Percentiles rank a stretch among this genome's conserved stretches.
These are phyloP conservation scores for Knoxia roxburghii DNA, from an alignment of 257 asterid genomes.

Conservation along the genomic window DNA sequence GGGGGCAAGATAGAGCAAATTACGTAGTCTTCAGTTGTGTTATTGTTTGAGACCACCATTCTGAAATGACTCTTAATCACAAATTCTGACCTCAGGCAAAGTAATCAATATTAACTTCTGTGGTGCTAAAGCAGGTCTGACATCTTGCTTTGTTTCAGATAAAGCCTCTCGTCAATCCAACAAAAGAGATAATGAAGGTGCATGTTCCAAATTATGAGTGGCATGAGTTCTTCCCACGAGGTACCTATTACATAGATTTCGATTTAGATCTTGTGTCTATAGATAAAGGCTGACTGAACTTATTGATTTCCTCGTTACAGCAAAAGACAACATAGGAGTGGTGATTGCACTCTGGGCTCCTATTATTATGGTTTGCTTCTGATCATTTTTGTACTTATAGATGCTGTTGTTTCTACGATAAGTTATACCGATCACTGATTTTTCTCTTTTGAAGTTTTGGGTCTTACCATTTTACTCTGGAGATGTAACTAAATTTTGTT, in stretches of 20 bases:
- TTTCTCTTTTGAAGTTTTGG: neutral
- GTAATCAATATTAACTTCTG: neutral
- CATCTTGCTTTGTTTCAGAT: constrained; percentile 49
- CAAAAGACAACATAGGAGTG: constrained; percentile 80
- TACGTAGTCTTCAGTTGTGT: neutral
- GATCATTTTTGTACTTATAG: constrained; percentile 12
- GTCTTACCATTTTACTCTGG: neutral
- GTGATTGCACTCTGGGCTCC: constrained; percentile 97
- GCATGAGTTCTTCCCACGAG: constrained; percentile 99
- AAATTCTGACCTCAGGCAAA: neutral
- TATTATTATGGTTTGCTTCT: constrained; percentile 61
- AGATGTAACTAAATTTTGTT: constrained; percentile 20
- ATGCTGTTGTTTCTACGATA: constrained; percentile 1
- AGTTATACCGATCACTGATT: constrained; percentile 14
- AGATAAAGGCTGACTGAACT: neutral
- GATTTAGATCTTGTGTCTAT: constrained; percentile 12
- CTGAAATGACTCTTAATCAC: neutral
- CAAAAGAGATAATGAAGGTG: constrained; percentile 70
- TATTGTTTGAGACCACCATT: neutral
- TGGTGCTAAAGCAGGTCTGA: neutral
- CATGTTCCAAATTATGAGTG: constrained; percentile 41
- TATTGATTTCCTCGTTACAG: constrained; percentile 37
- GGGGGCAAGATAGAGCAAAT: neutral
- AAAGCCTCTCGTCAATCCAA: constrained; percentile 81
- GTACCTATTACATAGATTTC: constrained; percentile 30